Base-by-base conservation (phyloP, 768 basidiomycete species). In the Mycena pura region DNA sequence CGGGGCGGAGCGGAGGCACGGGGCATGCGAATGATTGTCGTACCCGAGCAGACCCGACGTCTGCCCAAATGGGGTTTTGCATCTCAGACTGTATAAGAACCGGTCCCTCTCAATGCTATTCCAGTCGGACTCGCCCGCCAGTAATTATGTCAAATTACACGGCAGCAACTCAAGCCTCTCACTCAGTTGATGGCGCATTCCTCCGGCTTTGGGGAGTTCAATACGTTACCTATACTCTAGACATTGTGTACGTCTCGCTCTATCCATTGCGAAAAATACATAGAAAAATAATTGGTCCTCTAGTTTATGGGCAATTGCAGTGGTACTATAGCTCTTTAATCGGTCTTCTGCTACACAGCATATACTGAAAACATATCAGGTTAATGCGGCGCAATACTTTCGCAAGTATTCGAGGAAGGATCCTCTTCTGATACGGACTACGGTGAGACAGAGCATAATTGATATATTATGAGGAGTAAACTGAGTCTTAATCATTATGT, bases 281-380 rank as follows among this genome's bases (percentile, higher is more conserved):
- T n/a, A n/a, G 6, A 44, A 11, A 39, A 14, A 3, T 41, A 34
- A 4, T 14, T n/a, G n/a, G n/a, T n/a, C n/a, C 24, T 5, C 3
- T 32, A 49, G 56, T 9, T 14, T 57, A 14, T 57, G 46, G 46
- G 56, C 46, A 6, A 34, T 57, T 4, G 46, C 47, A 25, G 31
- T 57, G 11, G 56, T 52, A 3, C 15, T 8, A 39, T 27, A 3
- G 3, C 15, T 11, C 31, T 21, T 15, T 29, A 2, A 10, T 40
- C 38, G 39, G 41, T 5, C 15, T 57, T 22, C 47, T 57, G 14
- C n/a, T 57, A n/a, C n/a, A n/a, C n/a, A n/a, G n/a, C n/a, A n/a
- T n/a, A n/a, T n/a, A n/a, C n/a, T n/a, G n/a, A n/a, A n/a, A n/a
- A n/a, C n/a, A n/a, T n/a, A n/a, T n/a, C n/a, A n/a, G n/a, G n/a